Evolutionary conservation across 2,329 filamentous ascomycete species (phyloP).

Genomic region (Botryotinia convoluta): DNA sequence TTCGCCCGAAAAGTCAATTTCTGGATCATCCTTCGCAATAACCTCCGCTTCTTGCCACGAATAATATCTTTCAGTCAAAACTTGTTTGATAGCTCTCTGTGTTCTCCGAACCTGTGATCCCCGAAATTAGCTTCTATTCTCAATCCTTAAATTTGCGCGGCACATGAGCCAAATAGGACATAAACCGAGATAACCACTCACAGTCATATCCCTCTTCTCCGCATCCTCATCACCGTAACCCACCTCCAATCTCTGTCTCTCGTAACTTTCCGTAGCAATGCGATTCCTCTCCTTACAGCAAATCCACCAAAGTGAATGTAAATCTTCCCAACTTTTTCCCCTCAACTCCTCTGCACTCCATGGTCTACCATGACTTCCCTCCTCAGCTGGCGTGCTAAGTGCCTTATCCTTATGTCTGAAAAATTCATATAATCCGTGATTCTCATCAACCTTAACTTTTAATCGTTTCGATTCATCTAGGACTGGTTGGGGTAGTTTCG

Average conservation of each 20-base stretch:
- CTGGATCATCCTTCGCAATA: conserved; percentile 63
- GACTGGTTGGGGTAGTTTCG: conserved; percentile 71
- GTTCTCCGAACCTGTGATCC: conserved; percentile 66
- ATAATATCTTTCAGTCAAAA: conserved; percentile 84
- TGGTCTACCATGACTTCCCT: conserved; percentile 69
- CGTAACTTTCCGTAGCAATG: conserved; percentile 71
- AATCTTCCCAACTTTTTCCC: conserved; percentile 87
- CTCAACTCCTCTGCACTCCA: conserved; percentile 87
- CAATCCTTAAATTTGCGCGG: neutral
- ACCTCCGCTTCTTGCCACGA: conserved; percentile 75
- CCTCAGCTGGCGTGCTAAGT: conserved; percentile 70
- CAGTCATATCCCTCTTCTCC: conserved; percentile 59
- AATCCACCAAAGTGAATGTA: conserved; percentile 92
- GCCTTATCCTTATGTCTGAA: conserved; percentile 70
- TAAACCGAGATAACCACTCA: conserved; percentile 45
- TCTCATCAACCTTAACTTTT: conserved; percentile 55
- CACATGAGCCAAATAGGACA: conserved; percentile 10
- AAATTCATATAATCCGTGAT: conserved; percentile 92
- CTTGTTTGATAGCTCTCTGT: conserved; percentile 78
- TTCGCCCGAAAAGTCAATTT: conserved; percentile 51
- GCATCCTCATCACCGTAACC: conserved; percentile 73
- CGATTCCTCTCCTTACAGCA: conserved; percentile 90
- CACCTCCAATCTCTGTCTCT: conserved; percentile 64
- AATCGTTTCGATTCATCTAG: conserved; percentile 55
- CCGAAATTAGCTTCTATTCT: conserved; percentile 14